Base-by-base conservation (phyloP, 495 filamentous ascomycete species). In the Zalerion maritima region DNA sequence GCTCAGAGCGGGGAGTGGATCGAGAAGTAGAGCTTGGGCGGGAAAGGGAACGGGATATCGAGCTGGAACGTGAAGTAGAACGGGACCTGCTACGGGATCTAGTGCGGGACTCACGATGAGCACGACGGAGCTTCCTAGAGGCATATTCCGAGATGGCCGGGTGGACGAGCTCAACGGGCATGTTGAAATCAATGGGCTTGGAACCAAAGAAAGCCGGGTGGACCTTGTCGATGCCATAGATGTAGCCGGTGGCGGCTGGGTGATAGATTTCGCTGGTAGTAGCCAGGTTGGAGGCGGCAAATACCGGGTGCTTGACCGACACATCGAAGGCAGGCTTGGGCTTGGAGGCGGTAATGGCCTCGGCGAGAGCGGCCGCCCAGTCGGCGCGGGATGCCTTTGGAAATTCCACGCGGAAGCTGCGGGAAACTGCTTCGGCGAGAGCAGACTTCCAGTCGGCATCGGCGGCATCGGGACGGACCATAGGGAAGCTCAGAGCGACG, bases 151-250 rank as follows among this genome's bases (percentile, higher is more conserved):
- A 20, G 24, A 55, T 42, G 21, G 49, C 51, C 0, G 51, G 54
- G 26, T 53, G 51, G 14, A 49, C 45, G n/a, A 29, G 34, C 21
- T 50, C 36, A 13, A 34, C 24, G 15, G 36, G 36, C 29, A 34
- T 43, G 18, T 40, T 49, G 18, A 46, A n/a, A n/a, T n/a, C n/a
- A n/a, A n/a, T 41, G 15, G 47, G 39, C 6, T 49, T 44, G 3
- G 51, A 55, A 21, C 49, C 50, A 20, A 55, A 57, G 41, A 57
- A 57, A 2, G 46, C 41, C 4, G 53, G 50, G 24, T 52, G 48
- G 14, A 51, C 41, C 18, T 26, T 27, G 21, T 44, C 39, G 3
- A 35, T 37, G 24, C 54, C 49, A 35, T 47, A 46, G 11, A 42
- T 45, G 29, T 55, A 47, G 26, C 52, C 50, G 6, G 43, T 48